Base-by-base conservation (phyloP, 2,329 filamentous ascomycete species). In the Exutisphaerella laricina region DNA sequence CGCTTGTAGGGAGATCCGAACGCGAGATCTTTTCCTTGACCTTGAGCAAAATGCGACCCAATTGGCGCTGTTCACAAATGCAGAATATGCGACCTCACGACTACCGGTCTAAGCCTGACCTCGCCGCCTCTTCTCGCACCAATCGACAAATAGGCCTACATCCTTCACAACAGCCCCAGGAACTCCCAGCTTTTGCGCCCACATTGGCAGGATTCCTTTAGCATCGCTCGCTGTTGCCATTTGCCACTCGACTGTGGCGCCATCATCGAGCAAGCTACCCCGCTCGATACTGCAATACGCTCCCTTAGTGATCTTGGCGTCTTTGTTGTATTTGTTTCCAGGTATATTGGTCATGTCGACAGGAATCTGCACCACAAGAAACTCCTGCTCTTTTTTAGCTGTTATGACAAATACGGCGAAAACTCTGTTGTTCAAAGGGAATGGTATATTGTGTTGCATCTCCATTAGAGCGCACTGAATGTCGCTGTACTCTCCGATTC, bases 161-260 rank as follows among this genome's bases (percentile, higher is more conserved):
- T 88, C 85, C 65, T 85, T 85, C 13, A 77, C 77, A 36, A 88
- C 71, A 47, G 77, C 72, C 1, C 72, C 73, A 1, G 80, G 77
- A 36, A 85, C 70, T 3, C 75, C 78, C 59, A 77, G 56, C 48
- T 78, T 80, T 69, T 88, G 84, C 52, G 83, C 60, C 69, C 72
- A 80, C 59, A 73, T 69, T 0, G 85, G 85, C 43, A 89, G 57
- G 20, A 73, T 63, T 0, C 85, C 85, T 41, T 73, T 72, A 0
- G 85, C 85, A 60, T 89, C 77, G 46, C 80, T 84, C 8, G 80
- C 76, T 7, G 85, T 89, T 6, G 79, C 83, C 83, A 90, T 89
- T 45, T 82, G 69, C 85, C 85, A 92, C 62, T 84, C 80, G 34
- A 85, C 71, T 4, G 64, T 59, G 20, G 37, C 41, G 3, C 55